phyloP scores from a whole-genome alignment of 352 stramenopile species.

The Thraustochytrium sp. region DNA sequence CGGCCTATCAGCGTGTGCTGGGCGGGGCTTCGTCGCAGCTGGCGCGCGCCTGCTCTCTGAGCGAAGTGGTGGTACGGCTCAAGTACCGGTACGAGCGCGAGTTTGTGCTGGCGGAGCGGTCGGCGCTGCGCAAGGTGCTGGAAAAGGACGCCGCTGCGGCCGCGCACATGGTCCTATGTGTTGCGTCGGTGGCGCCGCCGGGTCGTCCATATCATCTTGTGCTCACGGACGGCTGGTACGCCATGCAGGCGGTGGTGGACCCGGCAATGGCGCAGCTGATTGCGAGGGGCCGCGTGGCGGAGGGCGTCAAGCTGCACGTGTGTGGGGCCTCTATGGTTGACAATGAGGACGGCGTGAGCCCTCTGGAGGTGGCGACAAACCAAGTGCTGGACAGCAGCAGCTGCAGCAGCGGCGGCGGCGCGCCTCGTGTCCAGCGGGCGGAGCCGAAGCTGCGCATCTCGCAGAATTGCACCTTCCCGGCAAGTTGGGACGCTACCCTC shows the following conservation, averaged over 20 bases:
- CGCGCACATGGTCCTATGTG: conserved; percentile 23
- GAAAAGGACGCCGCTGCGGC: not conserved
- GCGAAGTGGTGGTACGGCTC: not conserved
- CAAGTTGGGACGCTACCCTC: not conserved
- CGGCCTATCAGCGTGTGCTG: not conserved
- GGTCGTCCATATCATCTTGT: not conserved
- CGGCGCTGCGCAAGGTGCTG: not conserved
- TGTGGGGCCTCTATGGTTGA: not conserved
- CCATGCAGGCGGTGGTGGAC: not conserved
- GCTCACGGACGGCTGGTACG: conserved; percentile 18
- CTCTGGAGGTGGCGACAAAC: not conserved
- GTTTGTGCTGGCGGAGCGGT: not conserved
- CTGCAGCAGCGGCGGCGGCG: not conserved
- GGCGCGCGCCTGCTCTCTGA: not conserved
- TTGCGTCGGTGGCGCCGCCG: not conserved
- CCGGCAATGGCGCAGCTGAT: not conserved
- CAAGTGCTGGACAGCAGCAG: not conserved
- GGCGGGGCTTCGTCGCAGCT: not conserved
- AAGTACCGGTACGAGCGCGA: conserved; percentile 6
- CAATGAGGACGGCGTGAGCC: not conserved
- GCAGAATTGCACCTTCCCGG: conserved; percentile 12
- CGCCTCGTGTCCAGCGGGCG: not conserved
- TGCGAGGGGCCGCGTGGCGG: not conserved
- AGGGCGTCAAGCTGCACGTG: not conserved
- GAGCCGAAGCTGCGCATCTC: not conserved